These are phyloP conservation scores for Acacia acuminata DNA, from an alignment of 306 rosid genomes.

Conservation along the genomic window DNA sequence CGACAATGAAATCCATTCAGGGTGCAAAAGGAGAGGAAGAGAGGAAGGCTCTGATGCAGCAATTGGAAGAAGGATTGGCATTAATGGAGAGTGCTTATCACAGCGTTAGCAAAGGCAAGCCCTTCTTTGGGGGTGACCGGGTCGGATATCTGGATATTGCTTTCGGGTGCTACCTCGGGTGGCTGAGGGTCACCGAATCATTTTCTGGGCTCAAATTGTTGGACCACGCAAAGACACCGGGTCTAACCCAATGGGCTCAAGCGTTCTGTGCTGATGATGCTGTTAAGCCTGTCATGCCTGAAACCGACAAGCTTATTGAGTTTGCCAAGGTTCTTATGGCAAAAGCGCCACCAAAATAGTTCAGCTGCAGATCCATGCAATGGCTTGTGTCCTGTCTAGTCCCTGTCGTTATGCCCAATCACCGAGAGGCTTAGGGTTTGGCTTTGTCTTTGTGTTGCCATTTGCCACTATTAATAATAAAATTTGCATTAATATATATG, in stretches of 20 bases:
- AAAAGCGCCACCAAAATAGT: background rate
- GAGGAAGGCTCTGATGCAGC: slow-evolving; percentile 37
- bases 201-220: slow-evolving; percentile 44
- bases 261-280: slow-evolving; percentile 38
- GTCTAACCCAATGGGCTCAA: slow-evolving; percentile 50
- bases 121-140: slow-evolving; percentile 53
- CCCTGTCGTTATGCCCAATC: background rate
- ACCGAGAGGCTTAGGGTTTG: too few species aligned
- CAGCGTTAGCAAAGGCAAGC: slow-evolving; percentile 51
- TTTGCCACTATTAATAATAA: background rate
- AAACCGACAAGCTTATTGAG: slow-evolving; percentile 55
- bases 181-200: slow-evolving; percentile 50
- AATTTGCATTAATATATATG: background rate
- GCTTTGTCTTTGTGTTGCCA: background rate
- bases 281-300: slow-evolving; percentile 54
- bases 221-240: slow-evolving; percentile 45
- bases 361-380: background rate
- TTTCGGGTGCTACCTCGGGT: slow-evolving; percentile 55
- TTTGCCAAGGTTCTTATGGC: slow-evolving; percentile 31
- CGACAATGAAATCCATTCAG: slow-evolving; percentile 36
- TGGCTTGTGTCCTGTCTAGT: background rate
- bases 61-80: slow-evolving; percentile 34
- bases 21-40: slow-evolving; percentile 44
- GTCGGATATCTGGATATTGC: slow-evolving; percentile 64
- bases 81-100: slow-evolving; percentile 50